Conservation (phyloP, 148 eudicot species). For the Tetragonia tetragonoides region DNA sequence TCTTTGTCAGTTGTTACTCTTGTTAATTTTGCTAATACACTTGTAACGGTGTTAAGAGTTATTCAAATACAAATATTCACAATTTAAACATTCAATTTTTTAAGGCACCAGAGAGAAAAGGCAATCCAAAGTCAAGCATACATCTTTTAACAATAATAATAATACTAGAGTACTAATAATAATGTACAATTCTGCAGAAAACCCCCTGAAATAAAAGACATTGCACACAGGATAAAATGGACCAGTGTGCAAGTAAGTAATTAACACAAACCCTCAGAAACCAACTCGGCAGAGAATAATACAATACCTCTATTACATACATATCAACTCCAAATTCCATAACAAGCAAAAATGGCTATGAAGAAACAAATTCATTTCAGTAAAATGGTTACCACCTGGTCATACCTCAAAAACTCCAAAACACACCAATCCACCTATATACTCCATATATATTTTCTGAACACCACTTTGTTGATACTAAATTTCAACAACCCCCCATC, state of each 20-base stretch:
- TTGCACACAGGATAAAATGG: neutral
- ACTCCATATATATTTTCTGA: constrained; percentile 15
- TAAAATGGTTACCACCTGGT: constrained; percentile 1
- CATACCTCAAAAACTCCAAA: constrained; percentile 17
- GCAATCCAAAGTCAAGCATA: neutral
- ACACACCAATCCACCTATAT: constrained; percentile 25
- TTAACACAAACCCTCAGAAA: neutral
- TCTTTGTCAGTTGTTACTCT: too few species aligned
- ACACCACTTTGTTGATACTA: neutral
- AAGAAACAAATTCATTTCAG: neutral
- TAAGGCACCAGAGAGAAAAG: too few species aligned
- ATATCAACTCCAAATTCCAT: constrained; percentile 21
- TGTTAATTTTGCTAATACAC: too few species aligned
- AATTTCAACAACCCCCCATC: constrained; percentile 5
- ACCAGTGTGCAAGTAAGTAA: neutral
- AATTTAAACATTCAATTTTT: too few species aligned
- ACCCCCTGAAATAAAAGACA: neutral
- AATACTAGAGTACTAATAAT: too few species aligned
- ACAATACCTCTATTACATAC: constrained; percentile 13
- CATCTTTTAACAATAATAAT: too few species aligned
- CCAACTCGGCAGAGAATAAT: neutral
- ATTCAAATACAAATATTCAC: too few species aligned
- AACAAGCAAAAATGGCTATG: constrained; percentile 16
- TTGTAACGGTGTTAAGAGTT: too few species aligned
- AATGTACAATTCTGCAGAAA: too few species aligned